A percentile compares a stretch with the other conserved stretches of the same genome.
Conservation (phyloP, 164 flowering plant species). For the Vitis amurensis region DNA sequence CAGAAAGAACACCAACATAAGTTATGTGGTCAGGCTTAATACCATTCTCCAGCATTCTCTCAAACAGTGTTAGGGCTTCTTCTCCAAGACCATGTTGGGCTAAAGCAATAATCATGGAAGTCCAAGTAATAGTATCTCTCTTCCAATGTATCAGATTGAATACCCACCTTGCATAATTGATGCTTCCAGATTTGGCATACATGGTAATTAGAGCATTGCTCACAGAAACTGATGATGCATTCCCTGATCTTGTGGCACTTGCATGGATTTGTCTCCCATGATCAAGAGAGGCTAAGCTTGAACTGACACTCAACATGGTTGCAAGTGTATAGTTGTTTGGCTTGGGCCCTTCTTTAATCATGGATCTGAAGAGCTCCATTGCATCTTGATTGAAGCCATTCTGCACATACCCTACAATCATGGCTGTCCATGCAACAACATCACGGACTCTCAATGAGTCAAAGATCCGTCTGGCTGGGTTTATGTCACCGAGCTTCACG, state of each 20-base stretch:
- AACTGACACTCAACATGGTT: constrained; percentile 65
- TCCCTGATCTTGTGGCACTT: constrained; percentile 50
- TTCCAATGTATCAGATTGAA: constrained; percentile 36
- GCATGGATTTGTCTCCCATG: constrained; percentile 83
- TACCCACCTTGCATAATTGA: constrained; percentile 48
- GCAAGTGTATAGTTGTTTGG: constrained; percentile 79
- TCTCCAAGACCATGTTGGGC: constrained; percentile 86
- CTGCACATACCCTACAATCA: constrained; percentile 84
- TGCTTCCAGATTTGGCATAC: constrained; percentile 80
- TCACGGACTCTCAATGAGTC: constrained; percentile 58
- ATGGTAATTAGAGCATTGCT: constrained; percentile 72
- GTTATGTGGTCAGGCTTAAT: constrained; percentile 85
- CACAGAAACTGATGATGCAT: constrained; percentile 59
- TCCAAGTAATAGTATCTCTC: constrained; percentile 78
- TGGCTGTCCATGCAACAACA: constrained; percentile 95
- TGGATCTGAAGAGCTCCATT: constrained; percentile 56
- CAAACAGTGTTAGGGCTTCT: constrained; percentile 70
- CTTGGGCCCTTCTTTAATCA: constrained; percentile 66
- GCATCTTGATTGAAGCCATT: constrained; percentile 64
- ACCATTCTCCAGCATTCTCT: constrained; percentile 50
- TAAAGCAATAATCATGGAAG: constrained; percentile 79
- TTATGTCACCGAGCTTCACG: constrained; percentile 66
- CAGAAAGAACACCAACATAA: constrained; percentile 83
- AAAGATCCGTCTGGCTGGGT: constrained; percentile 67
- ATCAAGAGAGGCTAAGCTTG: constrained; percentile 66